phyloP scores from a whole-genome alignment of 2,329 filamentous ascomycete genomes.

The Fusarium duplospermum region DNA sequence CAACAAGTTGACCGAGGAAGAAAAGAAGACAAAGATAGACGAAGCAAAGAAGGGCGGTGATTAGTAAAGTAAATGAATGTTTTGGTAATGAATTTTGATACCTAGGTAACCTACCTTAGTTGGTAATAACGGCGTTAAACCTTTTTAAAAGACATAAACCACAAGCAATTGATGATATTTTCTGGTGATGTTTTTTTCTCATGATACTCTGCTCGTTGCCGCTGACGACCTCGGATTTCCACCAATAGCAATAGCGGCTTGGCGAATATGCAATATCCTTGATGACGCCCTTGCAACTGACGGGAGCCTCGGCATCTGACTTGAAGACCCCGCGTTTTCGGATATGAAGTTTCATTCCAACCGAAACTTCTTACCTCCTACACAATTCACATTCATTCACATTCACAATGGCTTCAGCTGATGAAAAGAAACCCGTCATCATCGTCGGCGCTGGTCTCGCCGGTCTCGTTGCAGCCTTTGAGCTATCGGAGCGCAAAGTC shows the following conservation, averaged over 20 bases:
- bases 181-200: neutral
- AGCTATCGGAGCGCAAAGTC: slow-evolving; percentile 63
- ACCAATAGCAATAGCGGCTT: slow-evolving; percentile 19
- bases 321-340: slow-evolving; percentile 27
- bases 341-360: slow-evolving; percentile 1
- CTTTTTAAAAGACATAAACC: slow-evolving; percentile 3
- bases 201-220: neutral
- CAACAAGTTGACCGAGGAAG: slow-evolving; percentile 66
- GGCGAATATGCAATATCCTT: slow-evolving; percentile 10
- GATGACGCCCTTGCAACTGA: neutral
- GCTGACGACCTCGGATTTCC: slow-evolving; percentile 1
- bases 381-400: neutral
- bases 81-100: neutral
- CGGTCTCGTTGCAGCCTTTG: slow-evolving; percentile 69
- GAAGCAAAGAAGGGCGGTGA: slow-evolving; percentile 40
- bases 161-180: neutral
- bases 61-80: neutral
- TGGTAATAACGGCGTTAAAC: slow-evolving; percentile 18
- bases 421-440: slow-evolving; percentile 56
- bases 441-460: slow-evolving; percentile 68
- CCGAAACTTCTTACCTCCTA: neutral
- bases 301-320: slow-evolving; percentile 7
- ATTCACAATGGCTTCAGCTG: slow-evolving; percentile 18
- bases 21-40: slow-evolving; percentile 64
- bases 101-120: neutral